A percentile compares a stretch with the other conserved stretches of the same genome.
phyloP scores from a whole-genome alignment of 2,329 filamentous ascomycete genomes.

The Raffaelea deltoideospora region DNA sequence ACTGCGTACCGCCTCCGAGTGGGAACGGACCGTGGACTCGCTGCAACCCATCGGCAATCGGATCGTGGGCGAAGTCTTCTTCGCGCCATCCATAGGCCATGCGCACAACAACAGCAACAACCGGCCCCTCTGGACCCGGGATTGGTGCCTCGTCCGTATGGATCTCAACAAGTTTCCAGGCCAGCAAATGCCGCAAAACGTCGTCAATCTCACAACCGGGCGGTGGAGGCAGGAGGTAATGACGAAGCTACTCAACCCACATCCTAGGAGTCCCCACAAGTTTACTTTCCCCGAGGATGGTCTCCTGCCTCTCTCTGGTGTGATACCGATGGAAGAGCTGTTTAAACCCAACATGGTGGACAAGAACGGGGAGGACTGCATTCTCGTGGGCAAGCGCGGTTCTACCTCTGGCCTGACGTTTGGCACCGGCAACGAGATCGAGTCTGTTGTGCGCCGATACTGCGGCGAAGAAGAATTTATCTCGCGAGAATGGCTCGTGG shows the following conservation, averaged over 20 bases:
- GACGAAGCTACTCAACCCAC: background rate
- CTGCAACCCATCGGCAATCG: conserved; percentile 1
- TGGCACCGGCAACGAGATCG: conserved; percentile 1
- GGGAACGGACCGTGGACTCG: background rate
- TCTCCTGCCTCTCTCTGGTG: background rate
- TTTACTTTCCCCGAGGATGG: background rate
- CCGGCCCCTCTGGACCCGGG: background rate
- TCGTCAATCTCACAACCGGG: background rate
- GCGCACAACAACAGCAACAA: background rate
- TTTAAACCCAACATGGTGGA: background rate
- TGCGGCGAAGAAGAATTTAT: background rate
- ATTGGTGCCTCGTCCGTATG: conserved; percentile 1
- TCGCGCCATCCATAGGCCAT: background rate
- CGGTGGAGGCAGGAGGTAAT: background rate
- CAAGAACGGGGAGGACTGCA: background rate
- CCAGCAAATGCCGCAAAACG: background rate
- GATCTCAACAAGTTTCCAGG: background rate
- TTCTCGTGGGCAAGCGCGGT: conserved; percentile 1
- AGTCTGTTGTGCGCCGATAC: background rate
- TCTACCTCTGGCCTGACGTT: background rate
- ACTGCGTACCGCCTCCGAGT: background rate
- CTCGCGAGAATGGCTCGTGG: background rate
- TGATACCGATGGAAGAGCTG: background rate
- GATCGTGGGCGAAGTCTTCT: conserved; percentile 1
- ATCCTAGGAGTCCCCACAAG: background rate